A percentile compares a stretch with the other conserved stretches of the same genome.
phyloP scores from a whole-genome alignment of 2,329 filamentous ascomycete species.

The Monosporascus sp. region DNA sequence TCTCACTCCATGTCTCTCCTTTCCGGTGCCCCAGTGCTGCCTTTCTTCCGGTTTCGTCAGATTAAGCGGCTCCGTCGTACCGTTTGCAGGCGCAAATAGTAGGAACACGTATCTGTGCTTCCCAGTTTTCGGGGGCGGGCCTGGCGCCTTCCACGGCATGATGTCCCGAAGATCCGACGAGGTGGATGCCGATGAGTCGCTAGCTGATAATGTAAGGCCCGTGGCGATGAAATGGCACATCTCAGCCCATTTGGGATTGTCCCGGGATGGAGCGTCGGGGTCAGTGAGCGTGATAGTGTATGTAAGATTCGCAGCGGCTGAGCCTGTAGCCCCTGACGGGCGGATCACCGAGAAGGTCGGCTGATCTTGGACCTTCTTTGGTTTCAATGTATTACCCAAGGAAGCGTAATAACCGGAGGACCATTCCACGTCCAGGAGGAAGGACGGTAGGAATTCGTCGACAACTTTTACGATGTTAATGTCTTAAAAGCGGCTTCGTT shows the following conservation, averaged over 20 bases:
- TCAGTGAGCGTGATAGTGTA: conserved; percentile 33
- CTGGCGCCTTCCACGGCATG: conserved; percentile 35
- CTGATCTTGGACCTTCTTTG: conserved; percentile 26
- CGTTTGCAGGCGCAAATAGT: conserved; percentile 32
- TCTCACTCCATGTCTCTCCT: conserved; percentile 30
- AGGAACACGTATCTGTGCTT: conserved; percentile 40
- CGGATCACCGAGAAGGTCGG: conserved; percentile 27
- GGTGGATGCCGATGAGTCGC: conserved; percentile 9
- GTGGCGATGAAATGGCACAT: conserved; percentile 41
- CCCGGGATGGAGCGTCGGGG: conserved; percentile 37
- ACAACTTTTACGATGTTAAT: conserved; percentile 40
- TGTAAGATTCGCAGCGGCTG: conserved; percentile 8
- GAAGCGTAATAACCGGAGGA: conserved; percentile 34
- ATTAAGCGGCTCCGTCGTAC: conserved; percentile 29
- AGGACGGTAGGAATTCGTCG: conserved; percentile 50
- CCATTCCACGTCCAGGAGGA: conserved; percentile 45
- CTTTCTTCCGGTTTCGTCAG: conserved; percentile 30
- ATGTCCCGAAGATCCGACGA: conserved; percentile 27
- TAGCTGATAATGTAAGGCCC: conserved; percentile 14
- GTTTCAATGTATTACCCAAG: conserved; percentile 46
- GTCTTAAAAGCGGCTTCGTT: no score
- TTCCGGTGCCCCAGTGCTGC: conserved; percentile 34
- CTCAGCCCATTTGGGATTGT: conserved; percentile 38
- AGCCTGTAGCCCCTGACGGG: conserved; percentile 1
- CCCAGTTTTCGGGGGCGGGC: conserved; percentile 34